Base-by-base conservation (phyloP, 2,329 filamentous ascomycete species). In the Paracoccidioides lutzii region DNA sequence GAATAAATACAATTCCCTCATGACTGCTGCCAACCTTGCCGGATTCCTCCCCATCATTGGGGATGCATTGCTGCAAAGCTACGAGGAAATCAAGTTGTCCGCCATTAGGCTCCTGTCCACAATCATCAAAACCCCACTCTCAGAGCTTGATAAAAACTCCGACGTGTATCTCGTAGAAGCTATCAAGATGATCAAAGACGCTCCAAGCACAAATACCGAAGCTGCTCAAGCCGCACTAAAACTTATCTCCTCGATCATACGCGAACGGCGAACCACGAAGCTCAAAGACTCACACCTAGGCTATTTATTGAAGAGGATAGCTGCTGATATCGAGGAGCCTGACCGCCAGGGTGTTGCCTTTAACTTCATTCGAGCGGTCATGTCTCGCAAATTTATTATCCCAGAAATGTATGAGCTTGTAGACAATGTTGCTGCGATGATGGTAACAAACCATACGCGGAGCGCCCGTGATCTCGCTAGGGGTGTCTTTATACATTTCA, bases 391-490 rank as follows among this genome's bases (percentile, higher is more conserved):
- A 67, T 78, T 97, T 45, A 81, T 95, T 64, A 90, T 94, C 6
- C 85, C 90, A 0, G 80, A 86, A 44, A 84, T 98, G 35, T 98
- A 98, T 67, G 91, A 97, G 66, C 85, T 87, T 7, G 80, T 96
- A 60, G 93, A 98, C 67, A 84, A 90, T 64, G 85, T 95, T 35
- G 88, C 89, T 49, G 84, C 81, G 3, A 86, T 96, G 68, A 97
- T 97, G 90, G 87, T 98, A 56, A 95, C 87, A 46, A 97, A 97
- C 66, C 88, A 95, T 59, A 90, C 94, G 62, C 86, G 87, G 62
- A 84, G 87, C 60, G 91, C 91, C 2, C 82, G 93, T 53, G 89
- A 96, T 67, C 77, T 95, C 41, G 90, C 91, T 12, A 81, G 93
- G 56, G 89, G 89, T 22, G 86, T 89, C 12, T 98, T 94, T 71